Evolutionary conservation across 2,329 filamentous ascomycete genomes (phyloP).

Genomic region (Phyllosticta citribraziliensis): DNA sequence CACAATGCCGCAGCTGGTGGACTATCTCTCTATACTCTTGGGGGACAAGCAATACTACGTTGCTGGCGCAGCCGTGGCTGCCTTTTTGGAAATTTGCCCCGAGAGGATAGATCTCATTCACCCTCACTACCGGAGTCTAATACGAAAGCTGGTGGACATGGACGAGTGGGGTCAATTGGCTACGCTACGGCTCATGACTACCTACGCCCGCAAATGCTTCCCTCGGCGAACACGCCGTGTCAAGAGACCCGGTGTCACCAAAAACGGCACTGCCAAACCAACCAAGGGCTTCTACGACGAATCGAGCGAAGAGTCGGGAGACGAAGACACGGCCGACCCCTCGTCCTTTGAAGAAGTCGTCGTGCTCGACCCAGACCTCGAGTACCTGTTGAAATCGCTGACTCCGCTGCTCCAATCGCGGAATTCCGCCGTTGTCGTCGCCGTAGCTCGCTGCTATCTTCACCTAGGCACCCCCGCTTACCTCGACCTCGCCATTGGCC

Average conservation of each 20-base stretch:
- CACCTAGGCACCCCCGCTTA: conserved; percentile 75
- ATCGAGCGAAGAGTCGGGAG: conserved; percentile 30
- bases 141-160: conserved; percentile 94
- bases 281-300: conserved; percentile 78
- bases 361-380: conserved; percentile 70
- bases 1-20: conserved; percentile 74
- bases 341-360: conserved; percentile 45
- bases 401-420: conserved; percentile 82
- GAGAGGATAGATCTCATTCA: conserved; percentile 83
- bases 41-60: conserved; percentile 94
- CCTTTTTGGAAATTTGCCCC: conserved; percentile 83
- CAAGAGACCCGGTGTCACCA: conserved; percentile 36
- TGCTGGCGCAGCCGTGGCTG: conserved; percentile 82
- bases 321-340: conserved; percentile 34
- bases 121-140: conserved; percentile 72
- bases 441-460: conserved; percentile 74
- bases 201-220: conserved; percentile 82
- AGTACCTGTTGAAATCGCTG: conserved; percentile 68
- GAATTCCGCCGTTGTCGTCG: conserved; percentile 85
- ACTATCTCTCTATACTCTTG: conserved; percentile 67
- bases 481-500: conserved; percentile 65
- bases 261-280: conserved; percentile 21
- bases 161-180: conserved; percentile 96
- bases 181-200: conserved; percentile 68
- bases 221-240: conserved; percentile 55